A percentile compares a stretch with the other conserved stretches of the same genome.
Conservation (phyloP, 2,329 filamentous ascomycete genomes). For the Clonostachys solani region DNA sequence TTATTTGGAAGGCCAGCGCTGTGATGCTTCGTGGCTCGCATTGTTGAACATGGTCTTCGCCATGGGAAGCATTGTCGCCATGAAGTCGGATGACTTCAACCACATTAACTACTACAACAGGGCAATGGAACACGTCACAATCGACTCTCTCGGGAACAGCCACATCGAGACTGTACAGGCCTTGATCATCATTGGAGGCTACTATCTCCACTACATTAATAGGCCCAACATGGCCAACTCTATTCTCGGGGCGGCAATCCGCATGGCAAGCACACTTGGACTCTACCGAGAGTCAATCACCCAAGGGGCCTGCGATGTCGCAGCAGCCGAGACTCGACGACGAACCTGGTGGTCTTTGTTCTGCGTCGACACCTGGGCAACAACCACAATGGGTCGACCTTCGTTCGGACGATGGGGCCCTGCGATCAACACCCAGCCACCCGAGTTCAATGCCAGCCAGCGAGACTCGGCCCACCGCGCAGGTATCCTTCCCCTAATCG, state of each 20-base stretch:
- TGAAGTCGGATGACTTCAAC: constrained; percentile 59
- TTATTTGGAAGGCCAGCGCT: constrained; percentile 47
- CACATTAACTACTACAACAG: constrained; percentile 68
- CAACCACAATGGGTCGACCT: constrained; percentile 65
- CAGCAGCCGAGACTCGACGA: constrained; percentile 47
- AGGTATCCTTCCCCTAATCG: constrained; percentile 65
- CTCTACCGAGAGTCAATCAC: constrained; percentile 54
- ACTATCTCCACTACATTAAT: constrained; percentile 73
- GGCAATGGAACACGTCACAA: constrained; percentile 60
- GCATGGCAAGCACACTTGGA: constrained; percentile 69
- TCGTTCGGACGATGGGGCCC: constrained; percentile 64
- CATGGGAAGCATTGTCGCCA: constrained; percentile 67
- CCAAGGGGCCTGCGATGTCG: constrained; percentile 3
- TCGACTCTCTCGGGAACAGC: constrained; percentile 43
- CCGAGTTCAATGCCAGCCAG: constrained; percentile 46
- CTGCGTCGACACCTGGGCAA: constrained; percentile 71
- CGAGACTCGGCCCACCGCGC: constrained; percentile 54
- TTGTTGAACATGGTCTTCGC: constrained; percentile 74
- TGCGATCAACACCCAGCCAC: constrained; percentile 62
- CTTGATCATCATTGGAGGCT: constrained; percentile 56
- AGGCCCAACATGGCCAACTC: constrained; percentile 71
- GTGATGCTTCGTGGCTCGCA: constrained; percentile 66
- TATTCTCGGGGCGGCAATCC: constrained; percentile 63
- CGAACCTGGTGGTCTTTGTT: constrained; percentile 74
- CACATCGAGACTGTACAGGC: constrained; percentile 18